Percentiles rank a stretch among this genome's conserved stretches.
phyloP scores from a whole-genome alignment of 2,329 filamentous ascomycete species.

The Aspergillus amoenus region DNA sequence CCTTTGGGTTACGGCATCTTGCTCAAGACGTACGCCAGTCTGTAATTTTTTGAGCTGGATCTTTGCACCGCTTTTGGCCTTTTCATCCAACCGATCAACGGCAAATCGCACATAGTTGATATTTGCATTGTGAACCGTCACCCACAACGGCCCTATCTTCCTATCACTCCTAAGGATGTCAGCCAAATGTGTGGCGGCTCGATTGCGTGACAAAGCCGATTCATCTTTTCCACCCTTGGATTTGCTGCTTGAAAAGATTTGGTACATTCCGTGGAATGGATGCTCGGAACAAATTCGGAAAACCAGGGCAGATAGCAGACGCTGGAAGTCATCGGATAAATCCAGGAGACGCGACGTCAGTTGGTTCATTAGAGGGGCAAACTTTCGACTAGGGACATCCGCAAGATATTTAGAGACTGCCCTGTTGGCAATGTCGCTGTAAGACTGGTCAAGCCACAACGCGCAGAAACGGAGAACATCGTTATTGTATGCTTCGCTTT shows the following conservation, averaged over 20 bases:
- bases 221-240: conserved; percentile 69
- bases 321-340: conserved; percentile 69
- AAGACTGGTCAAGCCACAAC: conserved; percentile 85
- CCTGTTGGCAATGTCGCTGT: conserved; percentile 72
- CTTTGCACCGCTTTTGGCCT: conserved; percentile 67
- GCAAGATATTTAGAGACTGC: conserved; percentile 70
- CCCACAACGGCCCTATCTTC: conserved; percentile 61
- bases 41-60: conserved; percentile 62
- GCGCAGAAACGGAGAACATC: conserved; percentile 90
- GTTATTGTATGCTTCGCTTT: conserved; percentile 85
- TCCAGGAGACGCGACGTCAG: conserved; percentile 87
- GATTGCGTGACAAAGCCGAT: conserved; percentile 69
- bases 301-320: conserved; percentile 69
- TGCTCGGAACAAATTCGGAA: conserved; percentile 86
- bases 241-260: conserved; percentile 82
- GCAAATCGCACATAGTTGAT: conserved; percentile 58
- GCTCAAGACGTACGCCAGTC: conserved; percentile 63
- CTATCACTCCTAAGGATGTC: conserved; percentile 57
- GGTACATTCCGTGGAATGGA: conserved; percentile 95
- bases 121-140: conserved; percentile 71
- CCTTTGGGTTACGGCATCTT: conserved; percentile 61
- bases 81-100: conserved; percentile 51
- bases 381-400: conserved; percentile 84
- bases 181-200: conserved; percentile 69
- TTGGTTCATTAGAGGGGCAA: conserved; percentile 91